phyloP scores from a whole-genome alignment of 345 rosid genomes.

The Litchi chinensis region DNA sequence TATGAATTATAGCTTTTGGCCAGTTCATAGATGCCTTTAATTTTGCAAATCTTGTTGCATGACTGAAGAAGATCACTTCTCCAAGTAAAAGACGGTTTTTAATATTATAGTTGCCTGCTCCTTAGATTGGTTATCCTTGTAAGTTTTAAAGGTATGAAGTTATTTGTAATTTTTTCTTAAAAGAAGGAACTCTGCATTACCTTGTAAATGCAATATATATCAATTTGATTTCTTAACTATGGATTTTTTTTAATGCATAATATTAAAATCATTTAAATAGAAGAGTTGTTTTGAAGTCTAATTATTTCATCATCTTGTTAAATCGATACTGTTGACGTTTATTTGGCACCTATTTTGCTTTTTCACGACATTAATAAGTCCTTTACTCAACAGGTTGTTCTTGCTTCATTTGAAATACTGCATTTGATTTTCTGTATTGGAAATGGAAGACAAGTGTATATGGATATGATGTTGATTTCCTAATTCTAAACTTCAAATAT shows the following conservation, averaged over 20 bases:
- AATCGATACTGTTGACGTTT: not conserved
- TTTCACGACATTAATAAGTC: not conserved
- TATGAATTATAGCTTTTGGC: not conserved
- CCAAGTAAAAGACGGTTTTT: not conserved
- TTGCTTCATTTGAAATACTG: not conserved
- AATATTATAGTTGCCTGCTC: not conserved
- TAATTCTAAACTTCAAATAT: slow-evolving; percentile 3
- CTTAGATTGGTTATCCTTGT: not conserved
- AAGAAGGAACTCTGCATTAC: not conserved
- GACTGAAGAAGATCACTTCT: not conserved
- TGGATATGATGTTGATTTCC: not conserved
- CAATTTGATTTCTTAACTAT: not conserved
- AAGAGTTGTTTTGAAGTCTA: not conserved
- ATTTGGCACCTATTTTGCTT: not conserved
- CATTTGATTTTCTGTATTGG: slow-evolving; percentile 3
- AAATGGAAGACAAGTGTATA: slow-evolving; percentile 4
- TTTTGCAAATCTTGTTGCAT: not conserved
- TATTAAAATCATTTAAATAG: not conserved
- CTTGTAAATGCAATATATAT: not conserved
- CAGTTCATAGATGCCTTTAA: not conserved
- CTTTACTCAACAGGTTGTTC: not conserved
- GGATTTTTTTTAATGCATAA: not conserved
- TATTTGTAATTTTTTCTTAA: not conserved
- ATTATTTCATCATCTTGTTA: not conserved
- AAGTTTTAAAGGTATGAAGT: not conserved